phyloP scores from a whole-genome alignment of 495 filamentous ascomycete species.

The Talaromyces ruber region DNA sequence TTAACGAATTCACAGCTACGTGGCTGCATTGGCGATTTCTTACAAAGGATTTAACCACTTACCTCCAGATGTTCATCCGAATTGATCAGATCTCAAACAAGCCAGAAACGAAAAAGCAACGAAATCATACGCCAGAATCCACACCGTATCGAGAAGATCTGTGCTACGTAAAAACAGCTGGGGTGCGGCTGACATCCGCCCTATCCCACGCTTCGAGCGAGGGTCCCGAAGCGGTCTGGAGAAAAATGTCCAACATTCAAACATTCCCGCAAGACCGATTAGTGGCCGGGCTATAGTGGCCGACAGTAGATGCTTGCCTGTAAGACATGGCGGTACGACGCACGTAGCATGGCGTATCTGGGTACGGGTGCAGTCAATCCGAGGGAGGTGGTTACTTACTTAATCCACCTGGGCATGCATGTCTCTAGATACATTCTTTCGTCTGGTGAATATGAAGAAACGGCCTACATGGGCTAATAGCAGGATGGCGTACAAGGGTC shows the following conservation, averaged over 20 bases:
- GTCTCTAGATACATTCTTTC: background rate
- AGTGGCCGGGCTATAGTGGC: background rate
- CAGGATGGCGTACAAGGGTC: background rate
- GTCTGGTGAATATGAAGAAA: background rate
- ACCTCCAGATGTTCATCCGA: background rate
- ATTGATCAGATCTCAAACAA: background rate
- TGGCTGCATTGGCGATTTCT: background rate
- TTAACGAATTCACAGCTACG: background rate
- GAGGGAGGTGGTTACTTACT: background rate
- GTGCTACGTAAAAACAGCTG: conserved; percentile 2
- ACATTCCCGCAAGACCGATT: background rate
- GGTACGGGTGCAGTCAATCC: background rate
- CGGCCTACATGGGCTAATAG: background rate
- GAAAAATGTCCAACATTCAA: background rate
- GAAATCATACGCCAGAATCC: background rate
- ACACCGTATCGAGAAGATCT: conserved; percentile 5
- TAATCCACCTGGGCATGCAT: background rate
- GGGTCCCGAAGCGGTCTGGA: conserved; percentile 1
- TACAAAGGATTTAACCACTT: background rate
- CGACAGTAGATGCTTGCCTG: conserved; percentile 1
- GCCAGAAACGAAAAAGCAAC: conserved; percentile 15
- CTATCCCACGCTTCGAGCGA: background rate
- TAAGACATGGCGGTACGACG: background rate
- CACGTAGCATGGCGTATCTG: background rate
- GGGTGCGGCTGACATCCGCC: conserved; percentile 2